Percentiles rank a stretch among this genome's conserved stretches.
Conservation (phyloP, 2,329 filamentous ascomycete genomes). For the Colletotrichum ledebouriae region DNA sequence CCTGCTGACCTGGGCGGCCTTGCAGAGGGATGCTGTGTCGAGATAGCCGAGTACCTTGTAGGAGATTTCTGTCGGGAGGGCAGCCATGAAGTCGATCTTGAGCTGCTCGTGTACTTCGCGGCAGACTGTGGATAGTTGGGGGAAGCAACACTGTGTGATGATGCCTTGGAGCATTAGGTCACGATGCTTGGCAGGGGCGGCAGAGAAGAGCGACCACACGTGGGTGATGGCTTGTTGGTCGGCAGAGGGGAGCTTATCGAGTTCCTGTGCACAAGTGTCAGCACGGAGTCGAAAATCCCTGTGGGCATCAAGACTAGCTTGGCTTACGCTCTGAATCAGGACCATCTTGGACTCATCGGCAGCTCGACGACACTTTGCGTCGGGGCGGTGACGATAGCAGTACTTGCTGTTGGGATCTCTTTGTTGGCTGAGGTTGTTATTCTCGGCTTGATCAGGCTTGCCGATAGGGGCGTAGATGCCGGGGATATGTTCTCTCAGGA, state of each 20-base stretch:
- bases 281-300: conserved; percentile 39
- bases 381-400: conserved; percentile 95
- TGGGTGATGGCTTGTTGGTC: conserved; percentile 97
- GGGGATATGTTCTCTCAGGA: conserved; percentile 91
- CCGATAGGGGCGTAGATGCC: conserved; percentile 87
- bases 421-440: conserved; percentile 43
- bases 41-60: conserved; percentile 95
- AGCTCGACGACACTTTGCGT: conserved; percentile 91
- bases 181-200: conserved; percentile 91
- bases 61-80: conserved; percentile 89
- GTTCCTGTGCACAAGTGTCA: conserved; percentile 68
- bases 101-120: conserved; percentile 93
- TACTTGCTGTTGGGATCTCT: conserved; percentile 83
- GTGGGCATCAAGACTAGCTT: conserved; percentile 6
- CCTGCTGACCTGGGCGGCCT: conserved; percentile 92
- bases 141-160: conserved; percentile 96
- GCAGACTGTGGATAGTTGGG: conserved; percentile 93
- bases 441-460: conserved; percentile 63
- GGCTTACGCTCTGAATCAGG: conserved; percentile 84
- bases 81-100: conserved; percentile 95
- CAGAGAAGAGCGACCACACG: conserved; percentile 98
- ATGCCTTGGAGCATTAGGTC: conserved; percentile 98
- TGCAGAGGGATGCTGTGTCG: conserved; percentile 94
- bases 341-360: conserved; percentile 98
- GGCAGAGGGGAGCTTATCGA: conserved; percentile 82